Evolutionary conservation across 345 rosid species (phyloP).

Genomic region (Citrus maxima): DNA sequence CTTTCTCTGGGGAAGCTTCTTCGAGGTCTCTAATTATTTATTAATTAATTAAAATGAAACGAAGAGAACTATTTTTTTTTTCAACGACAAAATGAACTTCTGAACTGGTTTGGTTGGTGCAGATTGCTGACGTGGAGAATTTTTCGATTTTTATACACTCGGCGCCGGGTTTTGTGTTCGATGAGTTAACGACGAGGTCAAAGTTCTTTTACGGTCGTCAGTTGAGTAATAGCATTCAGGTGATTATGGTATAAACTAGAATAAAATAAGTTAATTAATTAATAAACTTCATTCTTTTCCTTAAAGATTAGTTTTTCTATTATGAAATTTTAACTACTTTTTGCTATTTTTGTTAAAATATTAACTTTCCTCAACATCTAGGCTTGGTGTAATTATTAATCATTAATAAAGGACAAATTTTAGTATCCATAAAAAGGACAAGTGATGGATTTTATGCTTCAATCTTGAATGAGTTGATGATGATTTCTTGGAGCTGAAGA

Average conservation of each 20-base stretch:
- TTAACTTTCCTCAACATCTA: neutral
- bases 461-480: neutral
- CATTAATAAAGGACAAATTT: neutral
- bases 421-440: neutral
- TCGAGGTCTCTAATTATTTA: conserved; percentile 41
- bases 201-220: conserved; percentile 74
- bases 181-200: conserved; percentile 66
- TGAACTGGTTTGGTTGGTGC: neutral
- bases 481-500: neutral
- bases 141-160: conserved; percentile 78
- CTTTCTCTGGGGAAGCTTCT: conserved; percentile 72
- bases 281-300: no score
- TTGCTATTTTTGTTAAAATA: neutral
- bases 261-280: neutral
- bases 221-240: conserved; percentile 68
- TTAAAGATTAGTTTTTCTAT: neutral
- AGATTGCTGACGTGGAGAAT: conserved; percentile 58
- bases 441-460: neutral
- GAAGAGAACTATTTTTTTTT: no score
- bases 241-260: neutral
- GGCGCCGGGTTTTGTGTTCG: conserved; percentile 71
- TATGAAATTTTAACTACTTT: neutral
- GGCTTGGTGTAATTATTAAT: neutral
- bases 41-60: no score
- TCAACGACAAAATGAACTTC: no score